These are phyloP conservation scores for Thinopyrum obtusiflorum DNA, from an alignment of 202 grass and related monocot genomes.

Conservation along the genomic window DNA sequence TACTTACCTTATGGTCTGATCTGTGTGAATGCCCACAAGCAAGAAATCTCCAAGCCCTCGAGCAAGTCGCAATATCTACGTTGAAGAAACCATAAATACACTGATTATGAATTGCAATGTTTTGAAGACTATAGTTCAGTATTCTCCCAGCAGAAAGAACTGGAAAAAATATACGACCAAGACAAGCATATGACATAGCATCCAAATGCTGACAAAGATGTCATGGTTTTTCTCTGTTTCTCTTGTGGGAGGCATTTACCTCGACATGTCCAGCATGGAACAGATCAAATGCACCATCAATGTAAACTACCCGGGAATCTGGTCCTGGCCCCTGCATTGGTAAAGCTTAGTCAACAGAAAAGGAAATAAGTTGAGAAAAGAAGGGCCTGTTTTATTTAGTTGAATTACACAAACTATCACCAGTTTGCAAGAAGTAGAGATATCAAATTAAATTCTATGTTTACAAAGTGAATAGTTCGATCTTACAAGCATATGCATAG, in stretches of 20 bases:
- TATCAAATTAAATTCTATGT: background rate
- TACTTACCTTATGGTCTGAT: slow-evolving; percentile 90
- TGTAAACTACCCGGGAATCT: slow-evolving; percentile 88
- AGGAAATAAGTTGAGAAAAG: slow-evolving; percentile 12
- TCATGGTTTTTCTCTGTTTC: background rate
- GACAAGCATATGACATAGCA: background rate
- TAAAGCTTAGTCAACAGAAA: slow-evolving; percentile 32
- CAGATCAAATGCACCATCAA: slow-evolving; percentile 97
- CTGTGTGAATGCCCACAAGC: slow-evolving; percentile 95
- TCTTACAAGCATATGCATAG: background rate
- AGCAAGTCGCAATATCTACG: slow-evolving; percentile 91
- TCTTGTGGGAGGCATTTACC: slow-evolving; percentile 37
- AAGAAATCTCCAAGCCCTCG: slow-evolving; percentile 95
- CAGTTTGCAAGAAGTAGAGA: slow-evolving; percentile 17
- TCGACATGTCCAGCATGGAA: slow-evolving; percentile 98
- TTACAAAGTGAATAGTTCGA: background rate
- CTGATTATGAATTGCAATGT: slow-evolving; percentile 5
- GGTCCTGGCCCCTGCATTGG: slow-evolving; percentile 68
- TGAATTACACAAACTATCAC: background rate
- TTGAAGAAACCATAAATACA: slow-evolving; percentile 47
- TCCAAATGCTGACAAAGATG: background rate
- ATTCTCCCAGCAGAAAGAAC: background rate
- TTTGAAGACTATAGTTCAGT: background rate
- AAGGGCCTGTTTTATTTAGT: background rate
- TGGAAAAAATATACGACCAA: background rate